Evolutionary conservation across 2,329 filamentous ascomycete species (phyloP).

Genomic region (Nemania sp.): DNA sequence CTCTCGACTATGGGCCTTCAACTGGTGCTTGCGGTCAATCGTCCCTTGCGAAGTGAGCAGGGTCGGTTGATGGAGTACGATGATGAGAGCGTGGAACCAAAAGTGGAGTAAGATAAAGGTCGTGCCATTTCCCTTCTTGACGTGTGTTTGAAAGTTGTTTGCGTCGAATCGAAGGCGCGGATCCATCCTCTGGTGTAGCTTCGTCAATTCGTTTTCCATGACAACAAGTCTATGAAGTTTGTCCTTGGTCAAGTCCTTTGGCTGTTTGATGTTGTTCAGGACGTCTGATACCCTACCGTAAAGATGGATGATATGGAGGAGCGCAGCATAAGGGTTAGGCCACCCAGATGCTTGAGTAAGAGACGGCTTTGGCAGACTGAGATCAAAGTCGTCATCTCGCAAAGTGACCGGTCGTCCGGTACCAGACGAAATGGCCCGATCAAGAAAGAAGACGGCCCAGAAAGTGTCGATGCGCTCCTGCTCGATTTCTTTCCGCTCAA

Average conservation of each 20-base stretch:
- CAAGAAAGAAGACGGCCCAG: slow-evolving; percentile 87
- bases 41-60: slow-evolving; percentile 75
- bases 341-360: slow-evolving; percentile 63
- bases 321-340: slow-evolving; percentile 77
- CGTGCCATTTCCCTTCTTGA: slow-evolving; percentile 77
- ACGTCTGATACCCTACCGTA: slow-evolving; percentile 85
- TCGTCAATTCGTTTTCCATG: slow-evolving; percentile 82
- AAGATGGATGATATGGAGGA: slow-evolving; percentile 82
- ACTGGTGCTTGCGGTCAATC: slow-evolving; percentile 63
- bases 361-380: slow-evolving; percentile 63
- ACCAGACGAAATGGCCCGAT: slow-evolving; percentile 84
- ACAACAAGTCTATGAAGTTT: slow-evolving; percentile 70
- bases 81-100: slow-evolving; percentile 87
- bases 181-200: slow-evolving; percentile 72
- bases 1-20: slow-evolving; percentile 80
- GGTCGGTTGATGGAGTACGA: slow-evolving; percentile 82
- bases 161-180: slow-evolving; percentile 79
- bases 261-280: slow-evolving; percentile 76
- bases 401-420: slow-evolving; percentile 83
- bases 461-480: slow-evolving; percentile 85
- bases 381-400: slow-evolving; percentile 81
- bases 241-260: slow-evolving; percentile 73
- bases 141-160: slow-evolving; percentile 82
- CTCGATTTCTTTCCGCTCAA: slow-evolving; percentile 68
- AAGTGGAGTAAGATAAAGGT: slow-evolving; percentile 86